Base-by-base conservation (phyloP, 148 eudicot species). In the Rhododendron molle region DNA sequence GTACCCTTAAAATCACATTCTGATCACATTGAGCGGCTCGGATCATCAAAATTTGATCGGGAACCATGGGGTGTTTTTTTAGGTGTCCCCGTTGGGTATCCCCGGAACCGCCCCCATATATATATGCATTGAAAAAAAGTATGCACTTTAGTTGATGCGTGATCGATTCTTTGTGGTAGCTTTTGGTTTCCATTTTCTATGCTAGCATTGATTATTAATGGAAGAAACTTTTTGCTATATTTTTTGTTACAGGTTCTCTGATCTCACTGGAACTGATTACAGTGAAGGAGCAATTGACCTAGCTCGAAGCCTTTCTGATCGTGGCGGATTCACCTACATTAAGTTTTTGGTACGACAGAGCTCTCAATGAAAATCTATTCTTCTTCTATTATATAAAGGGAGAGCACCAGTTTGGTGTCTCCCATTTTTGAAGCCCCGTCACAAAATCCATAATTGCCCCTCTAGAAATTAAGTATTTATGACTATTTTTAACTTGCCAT, bases 251-350 rank as follows among this genome's bases (percentile, higher is more conserved):
- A 97, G 99, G 95, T 97, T 97, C 89, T 88, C 96, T 72, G 93
- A 97, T 89, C 92, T 97, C 84, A 95, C 98, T 86, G 99, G 99
- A 78, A 91, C 92, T 80, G 99, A 97, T 88, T 97, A 97, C 85
- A 94, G 95, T 88, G 99, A 93, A 94, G 98, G 96, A 85, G 99
- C 99, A 87, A 88, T 97, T 80, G 85, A 92, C 85, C 97, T 97
- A 89, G 98, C 99, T 87, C 94, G 93, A 83, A 94, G 92, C 83
- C 94, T 97, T 93, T 96, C 98, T 83, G 93, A 91, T 62, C 97
- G 96, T 78, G 94, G 93, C 87, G 96, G 98, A 49, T 92, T 90
- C 85, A 86, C 92, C 86, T 88, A 88, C 87, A 87, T 97, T 52
- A 92, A 91, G 38, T 95, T 97, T 88, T 71, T 93, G 98, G 99